Evolutionary conservation across 805 yeast genomes (phyloP), one percentile per base, ranked within the genome.

Genomic region (Kluyveromyces lactis): DNA sequence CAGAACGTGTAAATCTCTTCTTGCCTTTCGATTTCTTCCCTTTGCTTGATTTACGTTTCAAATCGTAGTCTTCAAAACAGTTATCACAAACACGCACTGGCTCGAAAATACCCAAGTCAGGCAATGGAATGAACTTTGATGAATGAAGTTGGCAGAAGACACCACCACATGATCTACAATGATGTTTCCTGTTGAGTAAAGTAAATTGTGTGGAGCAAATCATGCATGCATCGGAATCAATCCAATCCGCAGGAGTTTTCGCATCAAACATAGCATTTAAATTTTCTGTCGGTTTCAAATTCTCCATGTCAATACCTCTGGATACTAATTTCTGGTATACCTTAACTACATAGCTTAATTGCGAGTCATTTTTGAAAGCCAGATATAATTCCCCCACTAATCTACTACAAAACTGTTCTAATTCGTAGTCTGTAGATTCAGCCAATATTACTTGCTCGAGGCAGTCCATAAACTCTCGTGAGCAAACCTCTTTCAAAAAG

Each of bases 91-190:
- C 97, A 40, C 98, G 71, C 1, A 90, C 97, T 0, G 94, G 86
- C 40, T 82, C 86, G 47, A 76, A 75, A 30, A 92, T 86, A 0
- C 98, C 98, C 36, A 86, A 69, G 33, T 81, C 80, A 0, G 94
- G 90, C 41, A 92, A 66, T 8, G 89, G 79, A 26, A 79, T 67
- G 36, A 60, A 68, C 48, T 84, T 76, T 2, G 81, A 66, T n/a
- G 97, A 86, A 60, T 94, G 95, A 4, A 75, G 72, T 47, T 84
- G 89, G 60, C 95, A 80, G 55, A 73, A 90, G 0, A 86, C 95
- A 3, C 97, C 97, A 18, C 98, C 98, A 64, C 98, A 92, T 38
- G 95, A 82, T 39, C 98, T 73, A 61, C 98, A 92, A 62, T 92
- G 98, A 60, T 92, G 98, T 58, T 90, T 87, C 54, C 98, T 72